These are phyloP conservation scores for Mariannaea elegans DNA, from an alignment of 2,329 filamentous ascomycete species.

Conservation along the genomic window DNA sequence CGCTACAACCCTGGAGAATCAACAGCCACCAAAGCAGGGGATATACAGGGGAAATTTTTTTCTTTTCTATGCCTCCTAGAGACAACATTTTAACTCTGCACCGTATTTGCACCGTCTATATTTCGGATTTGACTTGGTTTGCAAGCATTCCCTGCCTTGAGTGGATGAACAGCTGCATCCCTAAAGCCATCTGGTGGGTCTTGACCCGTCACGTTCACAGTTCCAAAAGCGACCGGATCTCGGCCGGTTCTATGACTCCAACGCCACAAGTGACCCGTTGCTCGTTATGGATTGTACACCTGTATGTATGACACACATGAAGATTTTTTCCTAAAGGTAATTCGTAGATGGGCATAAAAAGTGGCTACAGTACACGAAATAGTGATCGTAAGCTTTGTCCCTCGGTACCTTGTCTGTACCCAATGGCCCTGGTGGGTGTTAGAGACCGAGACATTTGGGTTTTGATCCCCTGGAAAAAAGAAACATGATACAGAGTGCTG, in stretches of 20 bases:
- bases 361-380: constrained; percentile 3
- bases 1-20: not conserved
- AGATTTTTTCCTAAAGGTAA: constrained; percentile 25
- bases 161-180: not conserved
- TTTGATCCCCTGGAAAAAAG: constrained; percentile 9
- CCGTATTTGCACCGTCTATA: too few relatives aligned
- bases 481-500: too few relatives aligned
- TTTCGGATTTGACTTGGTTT: not conserved
- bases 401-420: constrained; percentile 13
- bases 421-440: constrained; percentile 3
- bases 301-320: constrained; percentile 13
- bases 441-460: constrained; percentile 11
- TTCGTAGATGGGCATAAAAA: too few relatives aligned
- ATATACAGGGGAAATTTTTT: not conserved
- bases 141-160: constrained; percentile 1
- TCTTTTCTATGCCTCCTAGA: not conserved
- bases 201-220: not conserved
- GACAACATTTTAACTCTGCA: not conserved
- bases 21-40: not conserved
- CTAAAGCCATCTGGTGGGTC: constrained; percentile 15
- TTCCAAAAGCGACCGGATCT: constrained; percentile 27
- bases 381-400: not conserved
- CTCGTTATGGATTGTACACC: constrained; percentile 10
- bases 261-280: constrained; percentile 20
- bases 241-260: constrained; percentile 22